Conservation (phyloP, 2,329 filamentous ascomycete genomes). For the Zasmidium citrigriseum region DNA sequence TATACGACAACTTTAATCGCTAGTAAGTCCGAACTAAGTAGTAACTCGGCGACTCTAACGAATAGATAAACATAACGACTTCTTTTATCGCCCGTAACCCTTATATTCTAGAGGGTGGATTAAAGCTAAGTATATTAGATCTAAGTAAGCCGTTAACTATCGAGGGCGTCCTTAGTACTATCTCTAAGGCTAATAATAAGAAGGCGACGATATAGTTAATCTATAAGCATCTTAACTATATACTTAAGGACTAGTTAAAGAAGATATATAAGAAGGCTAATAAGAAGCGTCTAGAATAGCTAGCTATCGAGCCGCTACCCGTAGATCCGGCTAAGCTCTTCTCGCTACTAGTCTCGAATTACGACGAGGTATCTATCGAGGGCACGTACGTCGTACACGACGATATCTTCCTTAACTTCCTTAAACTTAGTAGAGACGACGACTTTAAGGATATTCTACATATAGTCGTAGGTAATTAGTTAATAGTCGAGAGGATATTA, state of each 20-base stretch:
- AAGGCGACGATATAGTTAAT: background rate
- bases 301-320: background rate
- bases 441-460: background rate
- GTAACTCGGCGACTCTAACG: background rate
- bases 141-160: background rate
- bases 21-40: background rate
- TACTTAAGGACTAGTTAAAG: background rate
- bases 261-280: background rate
- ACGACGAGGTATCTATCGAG: background rate
- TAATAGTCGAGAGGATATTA: background rate
- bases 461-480: background rate
- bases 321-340: background rate
- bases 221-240: background rate
- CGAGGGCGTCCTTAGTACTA: background rate
- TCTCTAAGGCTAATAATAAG: background rate
- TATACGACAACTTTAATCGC: background rate
- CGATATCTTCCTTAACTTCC: background rate
- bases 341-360: background rate
- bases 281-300: background rate
- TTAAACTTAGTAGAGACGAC: background rate
- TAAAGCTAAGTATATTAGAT: background rate
- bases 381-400: background rate
- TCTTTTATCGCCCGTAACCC: background rate
- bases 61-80: constrained; percentile 1
- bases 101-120: background rate